Evolutionary conservation across 2,329 filamentous ascomycete genomes (phyloP), one percentile per base, ranked within the genome.

Genomic region (Atkinsonella texensis): DNA sequence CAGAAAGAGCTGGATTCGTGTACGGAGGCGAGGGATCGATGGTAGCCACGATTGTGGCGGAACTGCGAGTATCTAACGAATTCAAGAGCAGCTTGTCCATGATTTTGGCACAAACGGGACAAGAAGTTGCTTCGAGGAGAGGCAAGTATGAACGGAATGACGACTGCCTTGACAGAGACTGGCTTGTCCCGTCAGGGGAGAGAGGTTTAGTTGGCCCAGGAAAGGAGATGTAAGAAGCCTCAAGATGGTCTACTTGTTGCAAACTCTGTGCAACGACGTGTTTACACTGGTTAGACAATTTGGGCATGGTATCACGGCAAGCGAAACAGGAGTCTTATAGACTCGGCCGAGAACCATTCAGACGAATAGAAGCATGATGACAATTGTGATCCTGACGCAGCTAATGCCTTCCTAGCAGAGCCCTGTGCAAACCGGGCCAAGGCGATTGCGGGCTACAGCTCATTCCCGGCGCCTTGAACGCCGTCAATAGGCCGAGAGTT

Each of bases 1-100:
- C 66, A 1, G 61, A 64, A 35, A 71, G 60, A 2, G 62, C 53
- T 1, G 67, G 58, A 7, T 55, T 61, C 10, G 59, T 62, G 58
- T 58, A 60, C 13, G 61, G 58, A n/a, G 53, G 39, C 5, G 23
- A 17, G 17, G 48, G 45, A n/a, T 48, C 40, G 33, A 33, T 50
- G 17, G 43, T 45, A 20, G 53, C 33, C 12, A 54, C 33, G 40
- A 54, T 28, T 15, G 53, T 45, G 2, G 43, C 39, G 11, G 50
- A 13, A 13, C 41, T 44, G 13, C 53, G 50, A 23, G 44, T 23
- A 8, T 38, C 47, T 33, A 45, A 20, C 32, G 28, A 33, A 35
- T 48, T 38, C 17, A 40, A 31, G 20, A 31, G 41, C 33, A 38
- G 48, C 45, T 42, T 13, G 10, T 39, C 32, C 53, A 52, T 52